Percentiles rank a stretch among this genome's conserved stretches.
Evolutionary conservation across 441 rosid genomes (phyloP).

Genomic region (Croton laevigatus): DNA sequence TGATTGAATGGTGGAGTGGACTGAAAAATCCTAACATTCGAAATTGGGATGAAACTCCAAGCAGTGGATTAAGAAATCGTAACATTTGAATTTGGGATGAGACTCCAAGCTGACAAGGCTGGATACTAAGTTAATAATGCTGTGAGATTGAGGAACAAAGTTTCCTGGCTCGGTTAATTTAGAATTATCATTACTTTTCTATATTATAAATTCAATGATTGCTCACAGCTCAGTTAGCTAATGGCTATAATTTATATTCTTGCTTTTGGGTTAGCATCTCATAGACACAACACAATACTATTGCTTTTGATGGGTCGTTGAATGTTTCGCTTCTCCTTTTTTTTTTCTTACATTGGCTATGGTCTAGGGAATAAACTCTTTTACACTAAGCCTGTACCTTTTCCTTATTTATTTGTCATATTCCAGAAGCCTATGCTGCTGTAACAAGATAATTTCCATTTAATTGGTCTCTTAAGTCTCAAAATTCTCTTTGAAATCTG

Average conservation of each 20-base stretch:
- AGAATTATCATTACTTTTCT: not conserved
- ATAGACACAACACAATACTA: not conserved
- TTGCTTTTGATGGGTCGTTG: slow-evolving; percentile 6
- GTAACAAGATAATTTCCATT: not conserved
- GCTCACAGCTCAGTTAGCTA: not conserved
- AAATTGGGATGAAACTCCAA: not conserved
- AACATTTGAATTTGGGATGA: not conserved
- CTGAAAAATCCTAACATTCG: not conserved
- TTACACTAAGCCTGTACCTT: not conserved
- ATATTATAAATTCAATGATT: not conserved
- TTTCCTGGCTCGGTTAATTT: not conserved
- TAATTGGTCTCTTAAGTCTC: not conserved
- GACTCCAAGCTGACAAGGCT: not conserved
- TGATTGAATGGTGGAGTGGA: not conserved
- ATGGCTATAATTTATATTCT: not conserved
- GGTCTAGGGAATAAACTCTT: slow-evolving; percentile 1
- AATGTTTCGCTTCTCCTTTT: not conserved
- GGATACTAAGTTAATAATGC: not conserved
- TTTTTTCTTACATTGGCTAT: not conserved
- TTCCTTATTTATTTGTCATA: not conserved
- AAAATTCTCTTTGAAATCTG: not conserved
- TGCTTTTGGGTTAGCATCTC: not conserved
- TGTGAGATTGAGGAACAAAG: not conserved
- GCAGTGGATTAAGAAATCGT: not conserved
- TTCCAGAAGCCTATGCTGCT: not conserved